A percentile compares a stretch with the other conserved stretches of the same genome.
Conservation (phyloP, 257 asterid species). For the Solanum etuberosum region DNA sequence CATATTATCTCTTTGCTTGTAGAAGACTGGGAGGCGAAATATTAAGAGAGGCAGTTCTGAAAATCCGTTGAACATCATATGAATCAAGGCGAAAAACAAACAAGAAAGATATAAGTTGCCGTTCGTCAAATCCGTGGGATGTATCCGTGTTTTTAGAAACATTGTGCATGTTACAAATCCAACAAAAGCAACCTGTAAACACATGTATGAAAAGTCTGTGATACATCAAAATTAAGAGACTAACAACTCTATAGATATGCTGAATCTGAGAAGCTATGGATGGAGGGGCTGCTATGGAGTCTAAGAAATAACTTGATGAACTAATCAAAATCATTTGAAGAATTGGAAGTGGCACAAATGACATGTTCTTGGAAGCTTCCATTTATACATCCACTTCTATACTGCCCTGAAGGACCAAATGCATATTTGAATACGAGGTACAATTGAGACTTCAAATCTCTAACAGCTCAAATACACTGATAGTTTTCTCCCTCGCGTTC, state of each 20-base stretch:
- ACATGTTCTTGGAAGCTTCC: not conserved
- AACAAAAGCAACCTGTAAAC: conserved; percentile 74
- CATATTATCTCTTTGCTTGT: conserved; percentile 82
- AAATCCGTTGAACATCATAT: conserved; percentile 93
- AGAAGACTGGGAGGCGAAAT: conserved; percentile 83
- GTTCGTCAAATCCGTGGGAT: conserved; percentile 52
- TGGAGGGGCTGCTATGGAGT: not conserved
- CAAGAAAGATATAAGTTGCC: conserved; percentile 67
- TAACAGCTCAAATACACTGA: not conserved
- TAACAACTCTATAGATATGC: not conserved
- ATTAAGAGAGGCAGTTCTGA: conserved; percentile 78
- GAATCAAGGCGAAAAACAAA: conserved; percentile 64
- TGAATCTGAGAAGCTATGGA: not conserved
- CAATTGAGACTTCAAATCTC: not conserved
- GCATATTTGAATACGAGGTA: not conserved
- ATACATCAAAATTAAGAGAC: not conserved
- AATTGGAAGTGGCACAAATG: not conserved
- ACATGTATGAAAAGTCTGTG: not conserved
- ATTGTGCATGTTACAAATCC: conserved; percentile 67
- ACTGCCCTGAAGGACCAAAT: not conserved
- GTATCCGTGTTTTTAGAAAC: conserved; percentile 63
- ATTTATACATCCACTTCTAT: not conserved
- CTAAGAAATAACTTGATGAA: not conserved
- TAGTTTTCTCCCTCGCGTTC: not conserved
- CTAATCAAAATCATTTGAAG: not conserved